Conservation (phyloP, 148 eudicot genomes). For the Cornus controversa region DNA sequence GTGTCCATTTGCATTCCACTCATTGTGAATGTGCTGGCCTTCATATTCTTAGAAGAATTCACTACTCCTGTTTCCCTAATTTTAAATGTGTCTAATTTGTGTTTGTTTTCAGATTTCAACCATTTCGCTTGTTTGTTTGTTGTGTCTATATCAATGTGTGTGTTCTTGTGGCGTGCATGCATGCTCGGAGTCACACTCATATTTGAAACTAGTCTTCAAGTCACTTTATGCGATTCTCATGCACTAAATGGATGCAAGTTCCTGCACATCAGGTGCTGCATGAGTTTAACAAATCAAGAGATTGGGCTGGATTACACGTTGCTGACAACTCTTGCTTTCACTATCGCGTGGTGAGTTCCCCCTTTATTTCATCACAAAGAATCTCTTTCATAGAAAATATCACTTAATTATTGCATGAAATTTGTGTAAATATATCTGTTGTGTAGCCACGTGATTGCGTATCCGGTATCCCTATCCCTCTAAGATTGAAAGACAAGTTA, state of each 20-base stretch:
- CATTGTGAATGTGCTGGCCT: background rate
- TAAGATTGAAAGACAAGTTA: no score
- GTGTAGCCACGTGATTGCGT: background rate
- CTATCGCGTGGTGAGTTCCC: constrained; percentile 63
- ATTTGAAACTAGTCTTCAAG: background rate
- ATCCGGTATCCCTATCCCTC: no score
- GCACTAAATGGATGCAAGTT: constrained; percentile 12
- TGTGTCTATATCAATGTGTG: no score
- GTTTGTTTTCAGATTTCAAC: no score
- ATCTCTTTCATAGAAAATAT: background rate
- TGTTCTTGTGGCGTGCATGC: no score
- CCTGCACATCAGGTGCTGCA: constrained; percentile 44
- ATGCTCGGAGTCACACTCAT: background rate
- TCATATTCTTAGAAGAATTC: background rate
- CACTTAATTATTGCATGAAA: background rate
- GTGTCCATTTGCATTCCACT: background rate
- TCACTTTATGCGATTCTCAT: constrained; percentile 7
- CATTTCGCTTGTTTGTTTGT: no score
- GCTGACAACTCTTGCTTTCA: constrained; percentile 91
- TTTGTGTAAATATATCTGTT: background rate
- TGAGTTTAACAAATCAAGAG: constrained; percentile 55
- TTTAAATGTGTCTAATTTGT: background rate
- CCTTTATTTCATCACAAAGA: background rate
- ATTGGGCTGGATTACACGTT: constrained; percentile 78
- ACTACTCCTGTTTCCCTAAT: background rate